Evolutionary conservation across 106 monocot species (phyloP), one percentile per base, ranked within the genome.

Genomic region (Dendrobium officinale): DNA sequence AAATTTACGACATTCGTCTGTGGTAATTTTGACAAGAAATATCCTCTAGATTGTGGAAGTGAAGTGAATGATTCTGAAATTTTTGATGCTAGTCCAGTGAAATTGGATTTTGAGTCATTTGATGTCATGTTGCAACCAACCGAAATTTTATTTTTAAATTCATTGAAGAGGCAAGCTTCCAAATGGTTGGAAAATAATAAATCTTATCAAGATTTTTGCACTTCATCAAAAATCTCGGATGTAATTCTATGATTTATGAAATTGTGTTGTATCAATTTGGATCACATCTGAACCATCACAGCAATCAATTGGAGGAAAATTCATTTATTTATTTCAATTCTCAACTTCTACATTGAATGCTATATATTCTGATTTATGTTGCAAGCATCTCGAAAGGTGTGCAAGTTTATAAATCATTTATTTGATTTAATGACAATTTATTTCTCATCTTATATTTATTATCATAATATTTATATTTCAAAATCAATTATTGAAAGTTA

Each of bases 161-260:
- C 88, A 56, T 83, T 93, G 73, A 88, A 75, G 41, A 83, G 66
- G 33, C 89, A 93, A 77, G 85, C 85, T 75, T 80, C 75, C 48
- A 86, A 79, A 75, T 95, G 95, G 95, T 84, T 82, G 84, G 77
- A 72, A 31, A 80, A 83, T 73, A 85, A 67, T 67, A 88, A 89
- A 66, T 85, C 93, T 77, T 88, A 85, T 87, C 79, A 88, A 77
- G 87, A 92, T 76, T 95, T 95, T 49, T 87, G 86, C 70, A 79
- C 73, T 82, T 87, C 85, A 33, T 80, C 80, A 24, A 82, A 82
- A 79, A 77, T 87, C 70, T 75, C 78, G 4, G 83, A 78, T 73
- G 20, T 48, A 31, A 27, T 67, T 67, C 26, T 6, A 11, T 67
- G 29, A 67, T 67, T 67, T 27, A 67, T 56, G 56, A 56, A 11